Evolutionary conservation across 2,329 filamentous ascomycete species (phyloP).

Genomic region (Apiospora malaysiana): DNA sequence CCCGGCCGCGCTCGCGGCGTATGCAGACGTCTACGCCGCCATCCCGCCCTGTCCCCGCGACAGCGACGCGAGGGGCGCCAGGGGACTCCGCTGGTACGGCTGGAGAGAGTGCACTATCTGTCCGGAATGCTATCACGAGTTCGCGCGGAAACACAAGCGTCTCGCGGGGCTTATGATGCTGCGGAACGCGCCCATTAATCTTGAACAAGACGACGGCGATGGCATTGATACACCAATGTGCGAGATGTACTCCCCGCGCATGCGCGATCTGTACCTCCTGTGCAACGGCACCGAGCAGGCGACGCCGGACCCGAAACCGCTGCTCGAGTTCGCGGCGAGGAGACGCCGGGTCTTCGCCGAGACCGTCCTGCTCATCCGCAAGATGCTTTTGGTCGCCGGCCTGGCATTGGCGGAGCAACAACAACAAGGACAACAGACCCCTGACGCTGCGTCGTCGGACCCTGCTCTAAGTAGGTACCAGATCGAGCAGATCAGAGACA

Average conservation of each 20-base stretch:
- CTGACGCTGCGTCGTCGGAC: neutral
- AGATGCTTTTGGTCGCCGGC: conserved; percentile 36
- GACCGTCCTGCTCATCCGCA: conserved; percentile 38
- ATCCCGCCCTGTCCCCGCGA: conserved; percentile 38
- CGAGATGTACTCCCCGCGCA: conserved; percentile 45
- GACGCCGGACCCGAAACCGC: conserved; percentile 24
- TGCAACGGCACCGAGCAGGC: conserved; percentile 30
- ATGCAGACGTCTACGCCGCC: conserved; percentile 37
- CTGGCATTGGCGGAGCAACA: conserved; percentile 27
- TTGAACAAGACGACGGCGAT: conserved; percentile 19
- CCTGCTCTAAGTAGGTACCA: neutral
- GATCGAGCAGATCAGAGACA: neutral
- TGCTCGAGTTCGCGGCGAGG: conserved; percentile 36
- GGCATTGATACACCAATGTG: conserved; percentile 35
- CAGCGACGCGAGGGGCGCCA: conserved; percentile 28
- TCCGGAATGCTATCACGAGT: conserved; percentile 44
- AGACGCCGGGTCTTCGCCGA: conserved; percentile 40
- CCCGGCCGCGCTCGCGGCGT: conserved; percentile 34
- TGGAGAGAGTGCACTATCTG: conserved; percentile 45
- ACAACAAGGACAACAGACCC: conserved; percentile 24
- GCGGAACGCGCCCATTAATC: conserved; percentile 28
- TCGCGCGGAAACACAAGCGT: conserved; percentile 35
- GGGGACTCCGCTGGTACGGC: conserved; percentile 40
- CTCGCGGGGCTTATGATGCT: conserved; percentile 40
- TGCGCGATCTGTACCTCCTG: conserved; percentile 41